Percentiles rank a stretch among this genome's conserved stretches.
Evolutionary conservation across 805 yeast species (phyloP).

Genomic region (Saccharomyces paradoxus): DNA sequence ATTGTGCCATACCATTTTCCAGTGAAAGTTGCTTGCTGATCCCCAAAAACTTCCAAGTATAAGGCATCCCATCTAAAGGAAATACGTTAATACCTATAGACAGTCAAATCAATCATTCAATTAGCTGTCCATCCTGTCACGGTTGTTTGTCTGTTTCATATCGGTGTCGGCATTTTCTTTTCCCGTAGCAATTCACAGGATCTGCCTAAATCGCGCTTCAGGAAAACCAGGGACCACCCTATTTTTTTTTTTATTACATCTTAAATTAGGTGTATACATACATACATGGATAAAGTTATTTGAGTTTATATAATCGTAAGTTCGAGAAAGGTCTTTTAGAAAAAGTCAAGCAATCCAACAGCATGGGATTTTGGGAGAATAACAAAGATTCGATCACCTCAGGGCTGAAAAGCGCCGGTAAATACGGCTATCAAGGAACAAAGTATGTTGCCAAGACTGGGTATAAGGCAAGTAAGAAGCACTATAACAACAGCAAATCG

Average conservation of each 20-base stretch:
- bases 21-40: conserved; percentile 1
- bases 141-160: neutral
- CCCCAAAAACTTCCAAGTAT: conserved; percentile 10
- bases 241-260: neutral
- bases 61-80: conserved; percentile 7
- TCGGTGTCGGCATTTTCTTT: neutral
- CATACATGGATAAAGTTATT: neutral
- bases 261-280: neutral
- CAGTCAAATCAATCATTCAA: neutral
- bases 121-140: neutral
- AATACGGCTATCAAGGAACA: conserved; percentile 33
- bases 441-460: conserved; percentile 36
- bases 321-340: neutral
- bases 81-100: neutral
- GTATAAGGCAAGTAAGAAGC: conserved; percentile 33
- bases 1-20: neutral
- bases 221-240: neutral
- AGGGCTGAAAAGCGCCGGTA: conserved; percentile 32
- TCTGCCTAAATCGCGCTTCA: neutral
- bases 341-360: neutral
- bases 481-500: conserved; percentile 17
- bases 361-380: conserved; percentile 33
- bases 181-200: neutral
- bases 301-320: neutral
- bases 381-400: conserved; percentile 34